Conservation (phyloP, 148 eudicot species). For the Fallopia convolvulus region DNA sequence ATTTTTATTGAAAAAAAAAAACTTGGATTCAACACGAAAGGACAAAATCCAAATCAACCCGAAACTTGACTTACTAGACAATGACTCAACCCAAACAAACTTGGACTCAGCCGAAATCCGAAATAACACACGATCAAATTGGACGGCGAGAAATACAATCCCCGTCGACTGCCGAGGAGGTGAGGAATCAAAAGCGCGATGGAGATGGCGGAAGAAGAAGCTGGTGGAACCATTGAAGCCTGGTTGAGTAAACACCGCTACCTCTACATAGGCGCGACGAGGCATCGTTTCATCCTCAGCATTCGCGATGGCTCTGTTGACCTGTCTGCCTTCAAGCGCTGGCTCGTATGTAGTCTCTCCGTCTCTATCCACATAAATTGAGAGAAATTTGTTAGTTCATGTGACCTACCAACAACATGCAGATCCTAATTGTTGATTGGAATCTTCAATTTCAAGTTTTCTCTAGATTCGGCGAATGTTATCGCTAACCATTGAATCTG, state of each 20-base stretch:
- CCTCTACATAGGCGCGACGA: conserved; percentile 43
- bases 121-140: too few species aligned
- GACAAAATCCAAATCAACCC: too few species aligned
- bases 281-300: conserved; percentile 51
- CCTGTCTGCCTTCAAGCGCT: conserved; percentile 53
- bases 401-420: neutral
- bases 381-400: neutral
- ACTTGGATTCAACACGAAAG: too few species aligned
- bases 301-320: conserved; percentile 60
- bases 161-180: too few species aligned
- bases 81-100: too few species aligned
- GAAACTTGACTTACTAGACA: too few species aligned
- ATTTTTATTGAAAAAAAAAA: too few species aligned
- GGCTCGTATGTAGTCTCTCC: conserved; percentile 48
- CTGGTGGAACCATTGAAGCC: neutral
- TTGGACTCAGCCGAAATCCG: too few species aligned
- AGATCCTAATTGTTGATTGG: neutral
- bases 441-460: neutral
- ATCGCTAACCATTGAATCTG: neutral
- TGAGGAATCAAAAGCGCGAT: neutral
- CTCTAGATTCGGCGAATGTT: neutral
- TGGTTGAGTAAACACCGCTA: conserved; percentile 49
- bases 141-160: too few species aligned
- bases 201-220: neutral
- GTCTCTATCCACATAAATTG: neutral